A percentile compares a stretch with the other conserved stretches of the same genome.
Conservation (phyloP, 2,329 filamentous ascomycete species). For the Apiospora pterosperma region DNA sequence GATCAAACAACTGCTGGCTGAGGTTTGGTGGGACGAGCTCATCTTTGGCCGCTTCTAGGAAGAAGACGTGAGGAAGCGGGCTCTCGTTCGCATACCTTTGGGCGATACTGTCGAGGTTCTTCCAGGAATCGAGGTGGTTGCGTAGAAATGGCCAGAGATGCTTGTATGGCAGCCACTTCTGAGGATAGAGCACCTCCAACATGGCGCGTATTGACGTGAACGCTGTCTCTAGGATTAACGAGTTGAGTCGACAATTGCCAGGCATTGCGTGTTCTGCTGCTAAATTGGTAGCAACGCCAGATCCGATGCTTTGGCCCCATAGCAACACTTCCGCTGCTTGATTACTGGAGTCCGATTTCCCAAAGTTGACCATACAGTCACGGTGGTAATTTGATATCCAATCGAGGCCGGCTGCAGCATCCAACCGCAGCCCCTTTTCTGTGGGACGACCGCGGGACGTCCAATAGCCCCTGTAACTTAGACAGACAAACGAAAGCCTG, state of each 20-base stretch:
- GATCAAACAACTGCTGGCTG: constrained; percentile 39
- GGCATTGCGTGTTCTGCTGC: constrained; percentile 38
- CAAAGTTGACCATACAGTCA: constrained; percentile 3
- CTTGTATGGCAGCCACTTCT: constrained; percentile 75
- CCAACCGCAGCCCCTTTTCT: constrained; percentile 66
- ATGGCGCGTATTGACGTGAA: constrained; percentile 69
- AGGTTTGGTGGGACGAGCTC: constrained; percentile 56
- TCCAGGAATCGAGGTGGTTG: constrained; percentile 56
- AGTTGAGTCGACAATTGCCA: constrained; percentile 36
- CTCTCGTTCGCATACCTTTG: constrained; percentile 20
- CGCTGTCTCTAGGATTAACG: constrained; percentile 71
- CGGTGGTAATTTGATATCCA: constrained; percentile 53
- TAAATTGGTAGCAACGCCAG: constrained; percentile 65
- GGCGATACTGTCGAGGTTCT: constrained; percentile 44
- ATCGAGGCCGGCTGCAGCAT: constrained; percentile 60
- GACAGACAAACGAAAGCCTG: constrained; percentile 47
- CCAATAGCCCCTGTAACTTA: constrained; percentile 74
- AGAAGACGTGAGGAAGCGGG: constrained; percentile 37
- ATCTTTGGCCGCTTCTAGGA: constrained; percentile 55
- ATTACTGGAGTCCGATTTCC: constrained; percentile 7
- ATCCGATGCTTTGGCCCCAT: constrained; percentile 77
- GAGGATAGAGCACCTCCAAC: constrained; percentile 70
- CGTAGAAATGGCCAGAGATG: constrained; percentile 72
- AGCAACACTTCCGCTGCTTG: constrained; percentile 45
- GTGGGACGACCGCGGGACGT: constrained; percentile 69